Evolutionary conservation across 2,329 filamentous ascomycete species (phyloP).

Genomic region (Trichoderma guizhouense): DNA sequence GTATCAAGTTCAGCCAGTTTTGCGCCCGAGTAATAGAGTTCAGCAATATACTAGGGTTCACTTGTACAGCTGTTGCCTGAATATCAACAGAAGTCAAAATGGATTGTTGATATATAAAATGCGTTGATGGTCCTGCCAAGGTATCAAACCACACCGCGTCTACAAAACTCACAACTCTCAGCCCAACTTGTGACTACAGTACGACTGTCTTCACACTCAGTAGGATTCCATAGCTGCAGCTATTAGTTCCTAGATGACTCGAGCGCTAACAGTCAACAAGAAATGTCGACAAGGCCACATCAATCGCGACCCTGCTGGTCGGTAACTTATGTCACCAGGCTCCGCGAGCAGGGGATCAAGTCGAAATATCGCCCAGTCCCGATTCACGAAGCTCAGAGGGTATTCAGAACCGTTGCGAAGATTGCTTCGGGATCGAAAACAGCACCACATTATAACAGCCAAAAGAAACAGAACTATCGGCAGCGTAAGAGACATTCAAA

Average conservation of each 20-base stretch:
- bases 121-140: neutral
- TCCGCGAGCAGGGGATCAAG: neutral
- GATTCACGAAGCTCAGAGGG: neutral
- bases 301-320: neutral
- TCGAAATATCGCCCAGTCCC: neutral
- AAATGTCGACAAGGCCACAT: neutral
- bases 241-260: neutral
- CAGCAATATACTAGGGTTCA: neutral
- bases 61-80: neutral
- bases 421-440: neutral
- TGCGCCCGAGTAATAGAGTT: neutral
- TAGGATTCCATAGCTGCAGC: neutral
- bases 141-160: neutral
- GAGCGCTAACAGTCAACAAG: neutral
- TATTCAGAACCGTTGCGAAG: neutral
- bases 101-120: neutral
- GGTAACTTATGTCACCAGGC: neutral
- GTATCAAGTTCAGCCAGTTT: neutral
- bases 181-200: fast-evolving
- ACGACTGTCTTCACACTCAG: no score
- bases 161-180: neutral
- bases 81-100: neutral
- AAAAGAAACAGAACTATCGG: neutral
- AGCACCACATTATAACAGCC: neutral
- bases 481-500: neutral